A percentile compares a stretch with the other conserved stretches of the same genome.
Evolutionary conservation across 108 stramenopile species (phyloP).

Genomic region (Skeletonema grethae): DNA sequence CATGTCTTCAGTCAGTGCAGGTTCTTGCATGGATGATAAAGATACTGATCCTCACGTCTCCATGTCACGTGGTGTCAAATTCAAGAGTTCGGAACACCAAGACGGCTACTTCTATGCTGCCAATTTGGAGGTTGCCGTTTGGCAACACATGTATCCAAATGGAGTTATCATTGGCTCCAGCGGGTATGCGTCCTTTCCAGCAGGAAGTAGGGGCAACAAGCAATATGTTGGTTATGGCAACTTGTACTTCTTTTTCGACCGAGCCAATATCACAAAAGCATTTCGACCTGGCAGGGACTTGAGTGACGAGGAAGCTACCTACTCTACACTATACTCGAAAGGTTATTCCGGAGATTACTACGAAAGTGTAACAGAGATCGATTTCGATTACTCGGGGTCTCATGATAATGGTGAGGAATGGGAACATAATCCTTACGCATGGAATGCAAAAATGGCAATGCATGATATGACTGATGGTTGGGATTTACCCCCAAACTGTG

Average conservation of each 20-base stretch:
- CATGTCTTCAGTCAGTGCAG: constrained; percentile 73
- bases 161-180: constrained; percentile 81
- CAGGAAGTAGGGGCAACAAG: constrained; percentile 66
- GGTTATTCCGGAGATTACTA: constrained; percentile 60
- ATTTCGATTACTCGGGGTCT: constrained; percentile 69
- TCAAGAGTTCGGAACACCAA: constrained; percentile 77
- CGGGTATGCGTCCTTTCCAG: constrained; percentile 84
- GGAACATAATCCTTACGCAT: constrained; percentile 86
- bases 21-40: constrained; percentile 91
- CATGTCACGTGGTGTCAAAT: constrained; percentile 90
- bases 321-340: constrained; percentile 62
- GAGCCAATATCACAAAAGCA: constrained; percentile 89
- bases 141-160: constrained; percentile 93
- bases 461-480: constrained; percentile 93
- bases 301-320: constrained; percentile 64
- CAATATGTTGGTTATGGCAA: constrained; percentile 87
- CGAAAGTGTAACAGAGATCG: constrained; percentile 52
- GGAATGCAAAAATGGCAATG: constrained; percentile 77
- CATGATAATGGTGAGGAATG: constrained; percentile 52
- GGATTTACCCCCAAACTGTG: constrained; percentile 87
- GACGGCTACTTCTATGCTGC: constrained; percentile 70
- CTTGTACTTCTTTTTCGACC: constrained; percentile 91
- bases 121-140: constrained; percentile 87
- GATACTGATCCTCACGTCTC: constrained; percentile 92
- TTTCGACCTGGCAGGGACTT: constrained; percentile 73